Evolutionary conservation across 208 protist genomes (phyloP).

Genomic region (Acanthamoeba lenticulata): DNA sequence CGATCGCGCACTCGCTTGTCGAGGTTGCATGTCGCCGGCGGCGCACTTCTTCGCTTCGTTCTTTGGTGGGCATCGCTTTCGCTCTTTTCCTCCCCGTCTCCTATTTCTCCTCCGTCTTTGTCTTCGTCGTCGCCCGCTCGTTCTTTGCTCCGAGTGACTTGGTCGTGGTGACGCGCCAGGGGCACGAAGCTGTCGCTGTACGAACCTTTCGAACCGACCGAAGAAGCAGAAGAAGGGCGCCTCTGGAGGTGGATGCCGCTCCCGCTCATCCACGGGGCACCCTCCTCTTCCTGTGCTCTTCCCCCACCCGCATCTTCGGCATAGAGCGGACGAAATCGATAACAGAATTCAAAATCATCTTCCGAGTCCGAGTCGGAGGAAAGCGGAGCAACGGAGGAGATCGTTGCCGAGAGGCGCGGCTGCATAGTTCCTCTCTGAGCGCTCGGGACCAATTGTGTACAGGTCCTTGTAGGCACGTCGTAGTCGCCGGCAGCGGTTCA

Average conservation of each 20-base stretch:
- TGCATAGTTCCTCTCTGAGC: too few relatives aligned
- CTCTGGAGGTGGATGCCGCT: not conserved
- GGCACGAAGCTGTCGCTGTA: not conserved
- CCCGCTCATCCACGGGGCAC: not conserved
- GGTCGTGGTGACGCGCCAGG: not conserved
- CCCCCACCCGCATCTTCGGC: not conserved
- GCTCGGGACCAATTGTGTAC: too few relatives aligned
- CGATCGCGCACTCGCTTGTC: not conserved
- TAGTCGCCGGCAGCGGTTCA: too few relatives aligned
- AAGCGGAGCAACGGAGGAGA: too few relatives aligned
- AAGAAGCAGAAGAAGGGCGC: not conserved
- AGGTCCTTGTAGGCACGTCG: too few relatives aligned
- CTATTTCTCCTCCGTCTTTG: not conserved
- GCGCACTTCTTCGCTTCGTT: not conserved
- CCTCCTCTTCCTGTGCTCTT: not conserved
- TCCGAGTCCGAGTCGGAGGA: not conserved
- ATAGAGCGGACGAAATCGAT: constrained; percentile 11
- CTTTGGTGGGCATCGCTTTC: not conserved
- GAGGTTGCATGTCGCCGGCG: not conserved
- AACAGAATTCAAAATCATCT: constrained; percentile 30
- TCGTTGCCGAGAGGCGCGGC: too few relatives aligned
- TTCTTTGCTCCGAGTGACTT: not conserved
- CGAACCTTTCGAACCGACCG: not conserved
- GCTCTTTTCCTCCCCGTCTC: not conserved
- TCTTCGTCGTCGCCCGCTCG: not conserved